Evolutionary conservation across 805 yeast genomes (phyloP).

Genomic region (Candida railenensis): DNA sequence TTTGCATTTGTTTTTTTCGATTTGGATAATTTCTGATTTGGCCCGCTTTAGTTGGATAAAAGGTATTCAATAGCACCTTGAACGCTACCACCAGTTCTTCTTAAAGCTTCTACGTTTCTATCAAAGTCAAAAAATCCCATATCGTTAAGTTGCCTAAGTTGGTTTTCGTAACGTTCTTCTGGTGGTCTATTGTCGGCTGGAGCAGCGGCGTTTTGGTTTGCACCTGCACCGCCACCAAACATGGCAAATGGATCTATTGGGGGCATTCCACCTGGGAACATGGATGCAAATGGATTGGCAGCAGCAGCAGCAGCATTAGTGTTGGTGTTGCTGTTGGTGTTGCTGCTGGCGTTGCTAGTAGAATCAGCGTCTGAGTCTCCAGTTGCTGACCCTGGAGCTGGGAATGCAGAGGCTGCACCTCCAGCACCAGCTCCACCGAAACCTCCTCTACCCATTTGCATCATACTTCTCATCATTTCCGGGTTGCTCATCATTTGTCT

Average conservation of each 20-base stretch:
- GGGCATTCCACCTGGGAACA: conserved; percentile 34
- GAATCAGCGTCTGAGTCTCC: conserved; percentile 24
- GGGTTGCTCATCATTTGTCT: conserved; percentile 76
- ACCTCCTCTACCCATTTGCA: conserved; percentile 62
- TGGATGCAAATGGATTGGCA: conserved; percentile 39
- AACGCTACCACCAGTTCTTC: conserved; percentile 95
- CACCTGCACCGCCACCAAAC: conserved; percentile 34
- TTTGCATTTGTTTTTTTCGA: background rate
- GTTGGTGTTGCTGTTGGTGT: background rate
- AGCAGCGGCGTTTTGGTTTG: conserved; percentile 24
- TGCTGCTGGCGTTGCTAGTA: conserved; percentile 15
- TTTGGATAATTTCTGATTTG: too few relatives aligned
- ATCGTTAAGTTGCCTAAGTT: conserved; percentile 46
- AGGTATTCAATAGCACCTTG: conserved; percentile 94
- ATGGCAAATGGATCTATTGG: conserved; percentile 54
- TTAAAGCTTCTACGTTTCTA: conserved; percentile 83
- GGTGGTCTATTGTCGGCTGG: conserved; percentile 44
- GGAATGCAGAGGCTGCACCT: conserved; percentile 19
- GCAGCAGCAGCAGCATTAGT: conserved; percentile 13
- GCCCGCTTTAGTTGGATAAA: conserved; percentile 36
- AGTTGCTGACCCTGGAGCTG: conserved; percentile 30
- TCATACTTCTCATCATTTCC: conserved; percentile 76
- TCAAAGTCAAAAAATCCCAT: conserved; percentile 87
- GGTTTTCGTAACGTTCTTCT: conserved; percentile 43
- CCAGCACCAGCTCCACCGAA: conserved; percentile 18